Conservation (phyloP, 192 early-diverging fungal species). For the Backusella circina region DNA sequence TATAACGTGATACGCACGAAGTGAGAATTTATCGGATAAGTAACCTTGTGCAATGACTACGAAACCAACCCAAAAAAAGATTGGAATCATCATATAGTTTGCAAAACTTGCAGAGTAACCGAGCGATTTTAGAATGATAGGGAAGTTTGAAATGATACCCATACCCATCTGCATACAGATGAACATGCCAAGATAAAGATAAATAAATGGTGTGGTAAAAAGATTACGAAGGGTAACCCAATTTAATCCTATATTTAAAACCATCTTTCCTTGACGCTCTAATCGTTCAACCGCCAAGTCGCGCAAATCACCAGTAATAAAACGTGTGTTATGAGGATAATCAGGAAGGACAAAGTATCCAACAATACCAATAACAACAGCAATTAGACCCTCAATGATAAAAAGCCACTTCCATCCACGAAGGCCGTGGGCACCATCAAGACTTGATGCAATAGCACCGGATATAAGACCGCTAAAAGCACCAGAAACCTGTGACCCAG, state of each 20-base stretch:
- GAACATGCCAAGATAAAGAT: conserved; percentile 10
- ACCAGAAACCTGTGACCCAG: conserved; percentile 22
- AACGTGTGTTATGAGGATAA: conserved; percentile 51
- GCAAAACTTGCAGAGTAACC: conserved; percentile 33
- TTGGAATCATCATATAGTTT: conserved; percentile 42
- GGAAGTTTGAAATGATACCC: conserved; percentile 27
- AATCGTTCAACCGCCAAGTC: conserved; percentile 18
- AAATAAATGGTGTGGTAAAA: conserved; percentile 16
- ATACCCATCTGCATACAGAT: conserved; percentile 24
- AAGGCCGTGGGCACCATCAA: conserved; percentile 49
- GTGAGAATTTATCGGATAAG: conserved; percentile 7
- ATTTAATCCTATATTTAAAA: conserved; percentile 7
- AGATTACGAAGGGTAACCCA: conserved; percentile 21
- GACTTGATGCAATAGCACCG: conserved; percentile 7
- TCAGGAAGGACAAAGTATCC: conserved; percentile 47
- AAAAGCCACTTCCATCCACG: conserved; percentile 49
- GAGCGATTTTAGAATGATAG: conserved; percentile 39
- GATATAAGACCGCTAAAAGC: conserved; percentile 26
- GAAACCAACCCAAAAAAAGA: conserved; percentile 22
- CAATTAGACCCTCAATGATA: conserved; percentile 54
- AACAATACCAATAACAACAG: conserved; percentile 38
- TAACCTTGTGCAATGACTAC: conserved; percentile 23
- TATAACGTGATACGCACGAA: conserved; percentile 17
- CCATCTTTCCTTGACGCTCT: conserved; percentile 15
- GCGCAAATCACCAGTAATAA: conserved; percentile 43